These are phyloP conservation scores for Hysterium pulicare DNA, from an alignment of 2,329 filamentous ascomycete genomes.

Conservation along the genomic window DNA sequence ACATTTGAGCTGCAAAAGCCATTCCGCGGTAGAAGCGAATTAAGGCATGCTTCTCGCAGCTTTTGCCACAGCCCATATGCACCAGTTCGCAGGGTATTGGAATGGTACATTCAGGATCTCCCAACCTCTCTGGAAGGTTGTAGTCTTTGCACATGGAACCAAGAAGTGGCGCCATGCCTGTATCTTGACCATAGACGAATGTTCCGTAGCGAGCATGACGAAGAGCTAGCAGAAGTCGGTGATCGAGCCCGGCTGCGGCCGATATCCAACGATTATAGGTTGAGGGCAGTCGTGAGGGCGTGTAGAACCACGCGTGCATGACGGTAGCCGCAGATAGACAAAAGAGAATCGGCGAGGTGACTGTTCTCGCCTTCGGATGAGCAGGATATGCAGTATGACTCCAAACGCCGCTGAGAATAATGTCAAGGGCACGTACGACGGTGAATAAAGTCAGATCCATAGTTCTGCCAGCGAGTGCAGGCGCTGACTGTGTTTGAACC, in stretches of 20 bases:
- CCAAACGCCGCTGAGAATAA: constrained; percentile 47
- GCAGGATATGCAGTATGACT: constrained; percentile 56
- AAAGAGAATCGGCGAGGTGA: constrained; percentile 68
- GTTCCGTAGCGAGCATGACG: constrained; percentile 61
- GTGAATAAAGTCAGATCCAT: constrained; percentile 82
- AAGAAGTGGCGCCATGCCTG: constrained; percentile 65
- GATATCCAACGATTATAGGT: constrained; percentile 81
- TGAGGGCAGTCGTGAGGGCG: constrained; percentile 64
- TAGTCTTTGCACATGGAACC: constrained; percentile 71
- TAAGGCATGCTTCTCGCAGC: constrained; percentile 70
- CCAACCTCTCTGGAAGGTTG: constrained; percentile 65
- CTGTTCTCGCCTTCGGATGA: constrained; percentile 11
- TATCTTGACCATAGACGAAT: constrained; percentile 71
- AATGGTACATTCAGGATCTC: constrained; percentile 64
- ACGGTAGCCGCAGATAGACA: constrained; percentile 68
- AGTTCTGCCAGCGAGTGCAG: constrained; percentile 63
- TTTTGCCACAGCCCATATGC: constrained; percentile 72
- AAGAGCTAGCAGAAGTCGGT: constrained; percentile 70
- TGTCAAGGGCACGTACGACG: constrained; percentile 67
- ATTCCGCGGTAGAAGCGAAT: constrained; percentile 67
- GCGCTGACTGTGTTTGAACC: constrained; percentile 11
- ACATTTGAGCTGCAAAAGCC: constrained; percentile 71
- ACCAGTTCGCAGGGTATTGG: constrained; percentile 82
- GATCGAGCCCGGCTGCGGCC: constrained; percentile 70
- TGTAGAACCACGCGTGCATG: constrained; percentile 89